Percentiles rank a stretch among this genome's conserved stretches.
Evolutionary conservation across 208 protist genomes (phyloP).

Genomic region (Wallacemonas sp.): DNA sequence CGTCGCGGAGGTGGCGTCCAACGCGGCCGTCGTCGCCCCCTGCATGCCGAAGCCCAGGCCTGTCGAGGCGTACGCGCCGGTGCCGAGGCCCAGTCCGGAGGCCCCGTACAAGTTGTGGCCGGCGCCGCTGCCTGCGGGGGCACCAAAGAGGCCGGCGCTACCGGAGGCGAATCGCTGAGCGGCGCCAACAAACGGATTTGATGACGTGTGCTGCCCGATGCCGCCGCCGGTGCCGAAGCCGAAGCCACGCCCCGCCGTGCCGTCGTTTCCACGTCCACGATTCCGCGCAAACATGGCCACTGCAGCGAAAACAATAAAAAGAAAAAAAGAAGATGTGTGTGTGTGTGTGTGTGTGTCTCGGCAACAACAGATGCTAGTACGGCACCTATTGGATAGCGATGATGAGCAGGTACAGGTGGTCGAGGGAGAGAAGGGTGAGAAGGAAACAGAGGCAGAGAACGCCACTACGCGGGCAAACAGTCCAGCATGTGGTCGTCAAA

Average conservation of each 20-base stretch:
- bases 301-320: neutral
- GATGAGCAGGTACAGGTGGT: too few species aligned
- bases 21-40: too few species aligned
- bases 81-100: neutral
- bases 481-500: too few species aligned
- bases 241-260: neutral
- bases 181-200: neutral
- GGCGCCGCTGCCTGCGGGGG: neutral
- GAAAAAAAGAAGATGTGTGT: neutral
- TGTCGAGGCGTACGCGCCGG: neutral
- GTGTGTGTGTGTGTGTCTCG: too few species aligned
- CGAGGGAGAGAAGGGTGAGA: too few species aligned
- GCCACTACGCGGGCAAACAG: too few species aligned
- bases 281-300: neutral
- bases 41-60: too few species aligned
- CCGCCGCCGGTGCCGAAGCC: neutral
- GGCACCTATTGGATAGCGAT: too few species aligned
- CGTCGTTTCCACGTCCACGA: constrained; percentile 5
- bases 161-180: neutral
- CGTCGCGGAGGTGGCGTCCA: neutral
- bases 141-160: neutral
- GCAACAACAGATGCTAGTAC: too few species aligned
- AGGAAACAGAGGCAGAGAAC: too few species aligned
- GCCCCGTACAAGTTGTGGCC: neutral
- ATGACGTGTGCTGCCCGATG: neutral